Percentiles rank a stretch among this genome's conserved stretches.
Conservation (phyloP, 139 green algal species). For the Picochlorum sp. region DNA sequence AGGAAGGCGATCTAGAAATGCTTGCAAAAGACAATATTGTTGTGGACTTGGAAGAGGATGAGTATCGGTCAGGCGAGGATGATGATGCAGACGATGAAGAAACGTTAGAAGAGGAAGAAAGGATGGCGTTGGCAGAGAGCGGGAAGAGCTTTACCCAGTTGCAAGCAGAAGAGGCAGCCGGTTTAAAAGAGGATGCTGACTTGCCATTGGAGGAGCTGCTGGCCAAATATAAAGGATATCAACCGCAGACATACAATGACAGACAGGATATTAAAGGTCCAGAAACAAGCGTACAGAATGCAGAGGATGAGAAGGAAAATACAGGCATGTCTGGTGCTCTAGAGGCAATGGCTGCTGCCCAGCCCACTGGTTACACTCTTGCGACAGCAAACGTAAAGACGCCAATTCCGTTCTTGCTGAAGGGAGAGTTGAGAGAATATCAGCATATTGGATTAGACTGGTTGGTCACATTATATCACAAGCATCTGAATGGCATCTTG, state of each 20-base stretch:
- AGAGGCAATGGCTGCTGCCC: constrained; percentile 39
- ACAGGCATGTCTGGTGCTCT: constrained; percentile 24
- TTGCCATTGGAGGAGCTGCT: constrained; percentile 84
- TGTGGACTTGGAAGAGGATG: constrained; percentile 16
- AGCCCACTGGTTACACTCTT: constrained; percentile 71
- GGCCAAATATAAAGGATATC: constrained; percentile 40
- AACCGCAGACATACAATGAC: not conserved
- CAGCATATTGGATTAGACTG: constrained; percentile 96
- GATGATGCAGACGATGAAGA: constrained; percentile 57
- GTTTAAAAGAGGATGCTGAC: constrained; percentile 67
- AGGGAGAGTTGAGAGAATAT: constrained; percentile 84
- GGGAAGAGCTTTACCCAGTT: constrained; percentile 3
- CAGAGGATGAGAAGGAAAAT: constrained; percentile 12
- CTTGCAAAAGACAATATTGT: constrained; percentile 5
- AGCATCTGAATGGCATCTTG: constrained; percentile 90
- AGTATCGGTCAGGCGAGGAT: constrained; percentile 16
- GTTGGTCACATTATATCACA: constrained; percentile 89
- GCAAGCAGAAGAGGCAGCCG: constrained; percentile 53
- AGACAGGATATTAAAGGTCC: constrained; percentile 9
- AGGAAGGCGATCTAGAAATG: not conserved
- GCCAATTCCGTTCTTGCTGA: constrained; percentile 77
- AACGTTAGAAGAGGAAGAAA: constrained; percentile 70
- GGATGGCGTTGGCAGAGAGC: constrained; percentile 36
- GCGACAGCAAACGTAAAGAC: constrained; percentile 52
- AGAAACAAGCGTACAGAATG: constrained; percentile 10